These are phyloP conservation scores for Xylaria grammica DNA, from an alignment of 495 filamentous ascomycete genomes.

Conservation along the genomic window DNA sequence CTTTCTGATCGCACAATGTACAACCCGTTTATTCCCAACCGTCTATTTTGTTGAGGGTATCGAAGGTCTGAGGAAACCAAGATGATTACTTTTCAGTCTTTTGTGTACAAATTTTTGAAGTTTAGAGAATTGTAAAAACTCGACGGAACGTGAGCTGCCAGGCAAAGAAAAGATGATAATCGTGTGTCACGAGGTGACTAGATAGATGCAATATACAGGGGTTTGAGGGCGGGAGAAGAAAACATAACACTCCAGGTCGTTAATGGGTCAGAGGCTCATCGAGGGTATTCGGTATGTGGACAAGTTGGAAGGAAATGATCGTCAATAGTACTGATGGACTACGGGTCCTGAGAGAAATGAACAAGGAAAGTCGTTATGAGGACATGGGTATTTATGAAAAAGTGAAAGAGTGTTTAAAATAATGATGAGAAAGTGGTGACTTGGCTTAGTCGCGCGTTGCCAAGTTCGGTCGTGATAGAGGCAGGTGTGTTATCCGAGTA, in stretches of 20 bases:
- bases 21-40: slow-evolving; percentile 29
- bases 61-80: slow-evolving; percentile 35
- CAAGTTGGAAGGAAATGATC: slow-evolving; percentile 61
- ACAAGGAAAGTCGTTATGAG: slow-evolving; percentile 67
- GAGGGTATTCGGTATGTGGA: slow-evolving; percentile 60
- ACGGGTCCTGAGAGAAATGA: slow-evolving; percentile 57
- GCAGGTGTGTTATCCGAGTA: slow-evolving; percentile 36
- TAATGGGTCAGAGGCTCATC: slow-evolving; percentile 69
- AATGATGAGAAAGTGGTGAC: slow-evolving; percentile 41
- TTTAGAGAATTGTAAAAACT: slow-evolving; percentile 38
- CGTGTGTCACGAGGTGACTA: slow-evolving; percentile 30
- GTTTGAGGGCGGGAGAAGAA: slow-evolving; percentile 49
- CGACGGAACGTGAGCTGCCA: slow-evolving; percentile 24
- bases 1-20: slow-evolving; percentile 39
- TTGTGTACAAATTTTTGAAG: slow-evolving; percentile 48
- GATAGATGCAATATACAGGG: slow-evolving; percentile 52
- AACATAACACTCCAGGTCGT: slow-evolving; percentile 62
- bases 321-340: slow-evolving; percentile 53
- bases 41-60: slow-evolving; percentile 46
- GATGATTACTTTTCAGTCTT: slow-evolving; percentile 41
- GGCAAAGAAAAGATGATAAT: slow-evolving; percentile 32
- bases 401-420: slow-evolving; percentile 48
- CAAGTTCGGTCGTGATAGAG: slow-evolving; percentile 31
- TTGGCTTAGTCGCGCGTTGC: slow-evolving; percentile 23
- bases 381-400: slow-evolving; percentile 63